Conservation (phyloP, 1,139 yeast species). For the Eremothecium gossypii region DNA sequence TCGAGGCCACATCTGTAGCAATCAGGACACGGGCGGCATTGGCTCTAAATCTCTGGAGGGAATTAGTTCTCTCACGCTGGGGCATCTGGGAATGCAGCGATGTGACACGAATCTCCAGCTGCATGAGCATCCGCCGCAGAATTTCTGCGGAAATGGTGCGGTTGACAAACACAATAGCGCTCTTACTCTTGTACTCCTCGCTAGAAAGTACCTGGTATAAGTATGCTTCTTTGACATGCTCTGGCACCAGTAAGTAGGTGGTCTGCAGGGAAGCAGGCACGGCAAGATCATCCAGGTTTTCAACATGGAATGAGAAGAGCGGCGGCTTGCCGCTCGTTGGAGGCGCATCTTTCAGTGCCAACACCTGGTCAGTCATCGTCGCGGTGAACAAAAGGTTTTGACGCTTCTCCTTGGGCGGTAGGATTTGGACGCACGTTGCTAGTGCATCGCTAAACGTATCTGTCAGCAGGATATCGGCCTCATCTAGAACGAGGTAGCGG, state of each 20-base stretch:
- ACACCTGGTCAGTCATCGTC: constrained; percentile 87
- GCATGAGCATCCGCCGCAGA: constrained; percentile 62
- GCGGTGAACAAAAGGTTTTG: constrained; percentile 93
- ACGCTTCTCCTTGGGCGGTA: constrained; percentile 64
- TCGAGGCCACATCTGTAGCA: constrained; percentile 93
- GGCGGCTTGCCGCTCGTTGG: constrained; percentile 51
- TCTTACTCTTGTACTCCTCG: constrained; percentile 52
- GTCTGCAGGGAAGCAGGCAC: constrained; percentile 67
- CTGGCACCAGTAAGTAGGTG: constrained; percentile 52
- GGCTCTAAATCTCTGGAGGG: constrained; percentile 86
- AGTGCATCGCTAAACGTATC: constrained; percentile 78
- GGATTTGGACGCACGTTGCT: constrained; percentile 54
- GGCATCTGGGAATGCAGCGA: constrained; percentile 94
- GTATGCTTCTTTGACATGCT: constrained; percentile 85
- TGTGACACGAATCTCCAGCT: constrained; percentile 70
- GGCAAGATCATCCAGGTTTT: constrained; percentile 57
- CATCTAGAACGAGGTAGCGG: constrained; percentile 80
- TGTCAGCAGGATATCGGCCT: constrained; percentile 86
- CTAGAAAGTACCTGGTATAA: constrained; percentile 57
- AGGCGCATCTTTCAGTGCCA: constrained; percentile 66
- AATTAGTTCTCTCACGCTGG: constrained; percentile 81
- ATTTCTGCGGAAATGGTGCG: constrained; percentile 85
- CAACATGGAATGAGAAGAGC: constrained; percentile 76
- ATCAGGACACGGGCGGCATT: constrained; percentile 86
- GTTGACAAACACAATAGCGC: constrained; percentile 83